These are phyloP conservation scores for Stagonosporopsis cucurbitacearum DNA, from an alignment of 2,329 filamentous ascomycete genomes.

Conservation along the genomic window DNA sequence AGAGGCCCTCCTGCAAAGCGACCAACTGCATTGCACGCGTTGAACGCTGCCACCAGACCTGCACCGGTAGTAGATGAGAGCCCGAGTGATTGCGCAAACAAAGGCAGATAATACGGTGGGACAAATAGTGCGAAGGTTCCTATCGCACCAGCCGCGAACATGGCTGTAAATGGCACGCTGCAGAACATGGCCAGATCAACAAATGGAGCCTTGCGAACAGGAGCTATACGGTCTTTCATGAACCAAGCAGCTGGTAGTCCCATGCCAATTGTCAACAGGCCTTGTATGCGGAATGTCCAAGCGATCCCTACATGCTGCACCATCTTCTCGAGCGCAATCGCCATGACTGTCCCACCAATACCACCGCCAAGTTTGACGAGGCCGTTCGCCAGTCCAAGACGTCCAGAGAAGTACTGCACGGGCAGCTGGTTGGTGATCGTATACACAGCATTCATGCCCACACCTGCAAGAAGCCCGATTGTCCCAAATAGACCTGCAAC, in stretches of 20 bases:
- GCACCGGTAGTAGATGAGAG: constrained; percentile 32
- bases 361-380: constrained; percentile 40
- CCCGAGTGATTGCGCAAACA: constrained; percentile 35
- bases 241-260: constrained; percentile 35
- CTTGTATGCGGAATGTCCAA: constrained; percentile 37
- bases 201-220: constrained; percentile 26
- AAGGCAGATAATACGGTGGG: constrained; percentile 36
- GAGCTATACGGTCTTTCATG: constrained; percentile 30
- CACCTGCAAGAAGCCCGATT: constrained; percentile 53
- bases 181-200: constrained; percentile 36
- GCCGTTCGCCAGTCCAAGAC: constrained; percentile 38
- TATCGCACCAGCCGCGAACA: constrained; percentile 33
- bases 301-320: constrained; percentile 35
- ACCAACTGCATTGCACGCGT: constrained; percentile 35
- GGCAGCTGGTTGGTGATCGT: constrained; percentile 30
- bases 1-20: constrained; percentile 33
- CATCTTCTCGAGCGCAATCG: constrained; percentile 32
- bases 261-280: constrained; percentile 31
- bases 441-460: constrained; percentile 47
- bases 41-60: constrained; percentile 35
- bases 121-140: constrained; percentile 39
- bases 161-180: constrained; percentile 26
- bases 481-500: constrained; percentile 53
- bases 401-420: constrained; percentile 36
- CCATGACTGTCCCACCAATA: constrained; percentile 34